Percentiles rank a stretch among this genome's conserved stretches.
Evolutionary conservation across 1,284 basidiomycete genomes (phyloP).

Genomic region (Mycosarcoma mackinlayi): DNA sequence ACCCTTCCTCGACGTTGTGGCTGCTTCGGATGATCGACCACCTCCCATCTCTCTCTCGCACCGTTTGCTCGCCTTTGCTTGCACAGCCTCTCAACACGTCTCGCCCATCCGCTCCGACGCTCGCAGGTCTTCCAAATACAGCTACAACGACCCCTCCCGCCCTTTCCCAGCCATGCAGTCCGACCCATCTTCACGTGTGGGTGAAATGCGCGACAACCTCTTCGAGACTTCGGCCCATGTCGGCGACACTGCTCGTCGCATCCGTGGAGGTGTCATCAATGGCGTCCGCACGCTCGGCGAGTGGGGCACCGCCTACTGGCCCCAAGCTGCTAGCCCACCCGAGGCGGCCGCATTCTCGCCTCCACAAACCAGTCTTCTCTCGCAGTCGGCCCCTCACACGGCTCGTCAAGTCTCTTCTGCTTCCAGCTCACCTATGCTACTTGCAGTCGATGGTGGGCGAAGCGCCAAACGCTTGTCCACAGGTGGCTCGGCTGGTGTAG

Average conservation of each 20-base stretch:
- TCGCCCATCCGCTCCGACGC: slow-evolving; percentile 25
- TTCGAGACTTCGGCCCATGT: slow-evolving; percentile 46
- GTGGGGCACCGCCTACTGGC: slow-evolving; percentile 48
- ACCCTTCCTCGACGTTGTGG: slow-evolving; percentile 18
- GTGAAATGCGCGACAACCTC: slow-evolving; percentile 46
- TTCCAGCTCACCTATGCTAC: slow-evolving; percentile 40
- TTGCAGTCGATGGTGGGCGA: slow-evolving; percentile 14
- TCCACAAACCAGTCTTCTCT: slow-evolving; percentile 27
- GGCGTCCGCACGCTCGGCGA: slow-evolving; percentile 46
- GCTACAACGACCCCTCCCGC: slow-evolving; percentile 16
- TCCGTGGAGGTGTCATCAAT: slow-evolving; percentile 45
- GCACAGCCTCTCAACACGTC: slow-evolving; percentile 1
- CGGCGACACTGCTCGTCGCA: slow-evolving; percentile 45
- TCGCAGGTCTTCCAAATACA: slow-evolving; percentile 13
- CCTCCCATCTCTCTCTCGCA: slow-evolving; percentile 33
- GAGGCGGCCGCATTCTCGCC: slow-evolving; percentile 9
- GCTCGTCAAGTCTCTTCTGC: slow-evolving; percentile 28
- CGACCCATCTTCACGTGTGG: slow-evolving; percentile 19
- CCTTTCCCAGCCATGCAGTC: slow-evolving; percentile 2
- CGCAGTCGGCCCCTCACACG: slow-evolving; percentile 39
- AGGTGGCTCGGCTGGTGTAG: slow-evolving; percentile 1
- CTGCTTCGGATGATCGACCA: slow-evolving; percentile 8
- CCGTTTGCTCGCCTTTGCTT: slow-evolving; percentile 37
- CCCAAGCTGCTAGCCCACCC: slow-evolving; percentile 25
- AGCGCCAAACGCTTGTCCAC: slow-evolving; percentile 19